Conservation (phyloP, 768 basidiomycete genomes). For the Russula sp. region DNA sequence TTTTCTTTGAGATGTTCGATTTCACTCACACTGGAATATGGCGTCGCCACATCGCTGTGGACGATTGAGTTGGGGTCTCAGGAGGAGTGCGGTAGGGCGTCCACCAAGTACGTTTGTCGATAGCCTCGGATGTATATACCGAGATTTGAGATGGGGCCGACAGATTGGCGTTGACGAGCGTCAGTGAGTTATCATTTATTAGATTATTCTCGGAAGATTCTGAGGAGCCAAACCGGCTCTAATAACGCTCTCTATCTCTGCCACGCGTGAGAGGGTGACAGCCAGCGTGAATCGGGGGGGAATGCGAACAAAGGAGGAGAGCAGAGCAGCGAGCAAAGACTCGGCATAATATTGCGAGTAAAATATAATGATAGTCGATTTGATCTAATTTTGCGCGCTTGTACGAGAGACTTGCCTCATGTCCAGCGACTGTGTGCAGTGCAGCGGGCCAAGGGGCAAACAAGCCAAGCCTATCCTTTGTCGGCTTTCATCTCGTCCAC, state of each 20-base stretch:
- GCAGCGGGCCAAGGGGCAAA: conserved; percentile 31
- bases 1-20: conserved; percentile 5
- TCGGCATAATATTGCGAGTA: neutral
- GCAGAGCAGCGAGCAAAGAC: neutral
- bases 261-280: neutral
- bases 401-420: conserved; percentile 27
- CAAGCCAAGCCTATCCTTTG: conserved; percentile 30
- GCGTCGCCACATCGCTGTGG: neutral
- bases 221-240: conserved; percentile 6
- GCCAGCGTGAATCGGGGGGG: neutral
- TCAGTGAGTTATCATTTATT: conserved; percentile 4
- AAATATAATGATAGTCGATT: neutral
- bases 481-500: conserved; percentile 27
- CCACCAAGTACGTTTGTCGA: neutral
- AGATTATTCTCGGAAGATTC: conserved; percentile 22
- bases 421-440: conserved; percentile 28
- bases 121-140: neutral
- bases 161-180: conserved; percentile 21
- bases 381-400: conserved; percentile 24
- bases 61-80: neutral
- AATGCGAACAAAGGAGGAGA: neutral
- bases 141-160: conserved; percentile 18
- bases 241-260: neutral
- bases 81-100: conserved; percentile 5
- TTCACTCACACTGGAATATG: neutral